Base-by-base conservation (phyloP, 2,329 filamentous ascomycete genomes). In the Colletotrichum sp. region DNA sequence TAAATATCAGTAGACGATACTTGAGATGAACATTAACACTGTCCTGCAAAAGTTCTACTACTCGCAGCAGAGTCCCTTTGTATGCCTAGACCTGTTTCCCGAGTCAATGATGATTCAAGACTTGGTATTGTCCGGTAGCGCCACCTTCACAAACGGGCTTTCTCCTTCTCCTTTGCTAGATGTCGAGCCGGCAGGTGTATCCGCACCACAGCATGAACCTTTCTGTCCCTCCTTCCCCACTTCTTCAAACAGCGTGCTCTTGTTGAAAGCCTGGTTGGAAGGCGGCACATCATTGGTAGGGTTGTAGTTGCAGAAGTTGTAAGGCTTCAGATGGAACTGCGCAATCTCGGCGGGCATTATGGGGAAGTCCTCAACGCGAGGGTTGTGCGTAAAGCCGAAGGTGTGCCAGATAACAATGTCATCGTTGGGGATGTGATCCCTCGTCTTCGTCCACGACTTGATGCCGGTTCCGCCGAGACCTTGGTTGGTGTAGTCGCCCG, bases 341-440 rank as follows among this genome's bases (percentile, higher is more conserved):
- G 89, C 80, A 16, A 85, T 88, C 82, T 94, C 92, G 79, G 88
- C 89, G 0, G 92, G 92, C 92, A 94, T 94, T 55, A 94, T 90
- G 1, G 92, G 92, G 83, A 93, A 94, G 80, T 94, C 92, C 80
- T 93, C 92, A 28, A 91, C 87, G 8, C 92, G 85, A 0, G 92
- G 91, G 30, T 93, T 88, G 79, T 93, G 91, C 43, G 91, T 93
- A 64, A 93, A 87, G 26, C 91, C 84, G 78, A 86, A 86, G 36
- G 88, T 87, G 15, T 89, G 82, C 86, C 88, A 91, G 61, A 90
- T 84, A 18, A 91, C 88, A 68, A 90, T 84, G 74, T 89, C 87
- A 6, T 87, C 85, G 78, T 92, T 87, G 63, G 87, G 85, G 8
- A 88, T 86, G 78, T 85, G 82, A 57, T 92, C 90, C 10, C 88